phyloP scores from a whole-genome alignment of 1,139 yeast species.

The Scheffersomyces parashehatae region DNA sequence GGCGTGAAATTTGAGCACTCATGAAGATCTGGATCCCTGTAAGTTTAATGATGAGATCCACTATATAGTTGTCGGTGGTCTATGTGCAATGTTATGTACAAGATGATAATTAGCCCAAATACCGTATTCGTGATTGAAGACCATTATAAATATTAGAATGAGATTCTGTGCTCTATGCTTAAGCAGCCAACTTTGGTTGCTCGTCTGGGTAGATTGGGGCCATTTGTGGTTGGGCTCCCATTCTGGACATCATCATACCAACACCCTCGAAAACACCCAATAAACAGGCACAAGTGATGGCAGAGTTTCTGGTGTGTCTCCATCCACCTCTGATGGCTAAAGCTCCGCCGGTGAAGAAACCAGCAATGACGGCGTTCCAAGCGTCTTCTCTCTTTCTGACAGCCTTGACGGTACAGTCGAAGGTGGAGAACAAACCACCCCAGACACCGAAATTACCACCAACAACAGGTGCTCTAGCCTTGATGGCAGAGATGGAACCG shows the following conservation, averaged over 20 bases:
- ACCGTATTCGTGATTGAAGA: no score
- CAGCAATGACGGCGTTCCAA: conserved; percentile 97
- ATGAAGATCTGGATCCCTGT: no score
- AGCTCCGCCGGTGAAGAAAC: conserved; percentile 98
- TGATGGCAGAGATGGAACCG: conserved; percentile 88
- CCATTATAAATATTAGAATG: no score
- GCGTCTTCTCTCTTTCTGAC: conserved; percentile 98
- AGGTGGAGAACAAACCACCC: conserved; percentile 98
- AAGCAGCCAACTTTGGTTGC: conserved; percentile 52
- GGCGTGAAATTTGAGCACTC: no score
- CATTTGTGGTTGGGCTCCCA: conserved; percentile 84
- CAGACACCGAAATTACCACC: conserved; percentile 99
- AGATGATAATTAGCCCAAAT: no score
- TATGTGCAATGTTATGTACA: no score
- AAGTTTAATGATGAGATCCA: no score
- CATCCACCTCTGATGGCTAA: conserved; percentile 98
- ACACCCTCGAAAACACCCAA: conserved; percentile 98
- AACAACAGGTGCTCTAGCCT: conserved; percentile 96
- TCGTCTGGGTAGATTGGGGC: conserved; percentile 75
- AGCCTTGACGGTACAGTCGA: conserved; percentile 94
- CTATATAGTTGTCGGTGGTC: no score
- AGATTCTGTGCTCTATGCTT: conserved; percentile 6
- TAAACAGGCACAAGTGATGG: conserved; percentile 96
- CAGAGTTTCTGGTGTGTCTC: conserved; percentile 95
- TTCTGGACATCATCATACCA: conserved; percentile 92